Percentiles rank a stretch among this genome's conserved stretches.
Evolutionary conservation across 805 yeast species (phyloP).

Genomic region (Yamadazyma endophytica): DNA sequence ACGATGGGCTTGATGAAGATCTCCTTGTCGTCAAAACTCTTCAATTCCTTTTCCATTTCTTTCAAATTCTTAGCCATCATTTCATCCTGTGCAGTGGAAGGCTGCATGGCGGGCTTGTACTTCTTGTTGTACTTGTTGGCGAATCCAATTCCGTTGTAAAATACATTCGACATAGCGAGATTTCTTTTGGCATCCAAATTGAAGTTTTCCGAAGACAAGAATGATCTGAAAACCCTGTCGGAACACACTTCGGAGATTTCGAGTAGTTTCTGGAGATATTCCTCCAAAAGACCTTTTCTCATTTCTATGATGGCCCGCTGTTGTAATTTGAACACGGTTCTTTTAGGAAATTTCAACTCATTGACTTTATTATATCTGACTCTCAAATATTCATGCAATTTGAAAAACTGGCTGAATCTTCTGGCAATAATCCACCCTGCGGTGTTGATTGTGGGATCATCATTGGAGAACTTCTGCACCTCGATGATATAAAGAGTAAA

Average conservation of each 20-base stretch:
- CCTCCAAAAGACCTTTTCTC: conserved; percentile 57
- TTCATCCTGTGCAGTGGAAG: too few species aligned
- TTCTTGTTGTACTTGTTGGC: conserved; percentile 2
- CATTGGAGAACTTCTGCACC: conserved; percentile 50
- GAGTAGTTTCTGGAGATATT: conserved; percentile 56
- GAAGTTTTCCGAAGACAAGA: conserved; percentile 70
- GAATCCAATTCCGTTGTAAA: conserved; percentile 25
- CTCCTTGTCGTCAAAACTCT: conserved; percentile 42
- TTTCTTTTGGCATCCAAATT: too few species aligned
- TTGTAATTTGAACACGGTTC: conserved; percentile 67
- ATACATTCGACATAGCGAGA: conserved; percentile 32
- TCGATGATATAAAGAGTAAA: conserved; percentile 72
- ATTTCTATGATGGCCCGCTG: conserved; percentile 58
- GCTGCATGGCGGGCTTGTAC: conserved; percentile 2
- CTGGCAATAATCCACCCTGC: conserved; percentile 92
- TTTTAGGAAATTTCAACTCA: conserved; percentile 52
- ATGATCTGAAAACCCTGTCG: conserved; percentile 66
- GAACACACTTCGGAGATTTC: conserved; percentile 67
- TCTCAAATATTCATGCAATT: conserved; percentile 62
- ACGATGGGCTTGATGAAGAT: conserved; percentile 75
- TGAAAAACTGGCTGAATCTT: conserved; percentile 79
- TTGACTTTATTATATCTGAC: conserved; percentile 47
- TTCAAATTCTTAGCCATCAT: conserved; percentile 25
- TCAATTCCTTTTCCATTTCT: conserved; percentile 55
- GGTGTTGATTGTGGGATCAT: conserved; percentile 40